phyloP scores from a whole-genome alignment of 345 rosid genomes.

The Arabidopsis suecica region DNA sequence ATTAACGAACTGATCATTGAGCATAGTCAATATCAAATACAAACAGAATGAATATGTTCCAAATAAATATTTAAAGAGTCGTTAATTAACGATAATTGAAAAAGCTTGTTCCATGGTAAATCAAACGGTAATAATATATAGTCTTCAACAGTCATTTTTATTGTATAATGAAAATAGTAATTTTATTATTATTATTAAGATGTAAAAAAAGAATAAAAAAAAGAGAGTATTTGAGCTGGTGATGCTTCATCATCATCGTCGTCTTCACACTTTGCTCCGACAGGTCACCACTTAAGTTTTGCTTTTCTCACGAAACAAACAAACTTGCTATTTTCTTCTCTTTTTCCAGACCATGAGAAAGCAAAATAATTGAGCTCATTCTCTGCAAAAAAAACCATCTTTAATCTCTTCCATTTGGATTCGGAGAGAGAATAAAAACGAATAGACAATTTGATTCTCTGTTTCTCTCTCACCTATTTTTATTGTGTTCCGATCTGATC shows the following conservation, averaged over 20 bases:
- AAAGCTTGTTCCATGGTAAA: conserved; percentile 14
- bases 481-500: conserved; percentile 42
- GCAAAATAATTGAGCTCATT: conserved; percentile 1
- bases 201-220: background rate
- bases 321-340: conserved; percentile 46
- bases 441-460: conserved; percentile 7
- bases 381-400: background rate
- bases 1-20: background rate
- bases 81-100: conserved; percentile 2
- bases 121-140: background rate
- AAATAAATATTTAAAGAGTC: background rate
- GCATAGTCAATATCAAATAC: background rate
- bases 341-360: background rate
- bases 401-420: conserved; percentile 31
- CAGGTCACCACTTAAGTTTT: conserved; percentile 38
- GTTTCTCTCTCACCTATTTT: conserved; percentile 24
- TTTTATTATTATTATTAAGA: no score
- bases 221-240: conserved; percentile 29
- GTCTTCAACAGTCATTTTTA: conserved; percentile 1
- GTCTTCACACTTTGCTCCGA: conserved; percentile 35
- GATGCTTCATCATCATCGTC: conserved; percentile 27
- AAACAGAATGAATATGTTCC: background rate
- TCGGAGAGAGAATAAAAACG: conserved; percentile 24
- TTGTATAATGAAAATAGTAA: background rate
- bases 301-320: conserved; percentile 47